phyloP scores from a whole-genome alignment of 371 early-diverging fungal species.

The Mortierella sp. region DNA sequence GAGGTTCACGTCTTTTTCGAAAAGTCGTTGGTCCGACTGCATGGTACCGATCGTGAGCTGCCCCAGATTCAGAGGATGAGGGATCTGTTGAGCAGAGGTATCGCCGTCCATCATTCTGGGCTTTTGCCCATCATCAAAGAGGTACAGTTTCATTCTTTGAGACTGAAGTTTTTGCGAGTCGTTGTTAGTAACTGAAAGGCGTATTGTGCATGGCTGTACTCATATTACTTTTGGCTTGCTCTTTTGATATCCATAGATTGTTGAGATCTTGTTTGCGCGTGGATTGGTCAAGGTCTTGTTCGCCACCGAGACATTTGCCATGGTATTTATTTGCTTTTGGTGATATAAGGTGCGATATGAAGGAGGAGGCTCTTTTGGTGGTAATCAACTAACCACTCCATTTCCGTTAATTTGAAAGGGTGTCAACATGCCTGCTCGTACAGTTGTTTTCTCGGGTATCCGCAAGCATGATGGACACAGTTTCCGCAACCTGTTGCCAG shows the following conservation, averaged over 20 bases:
- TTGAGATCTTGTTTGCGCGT: constrained; percentile 96
- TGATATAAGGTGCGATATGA: not conserved
- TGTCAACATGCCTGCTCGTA: constrained; percentile 98
- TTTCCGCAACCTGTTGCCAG: constrained; percentile 90
- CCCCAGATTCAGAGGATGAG: constrained; percentile 94
- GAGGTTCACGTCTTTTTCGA: constrained; percentile 92
- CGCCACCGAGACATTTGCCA: constrained; percentile 97
- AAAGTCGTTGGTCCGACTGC: constrained; percentile 80
- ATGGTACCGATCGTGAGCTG: constrained; percentile 82
- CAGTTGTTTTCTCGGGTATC: constrained; percentile 94
- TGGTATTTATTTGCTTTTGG: constrained; percentile 61
- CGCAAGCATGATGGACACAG: constrained; percentile 94
- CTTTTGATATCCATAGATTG: constrained; percentile 68
- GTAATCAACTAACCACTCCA: not conserved
- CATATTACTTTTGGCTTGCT: not conserved
- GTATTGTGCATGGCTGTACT: not conserved
- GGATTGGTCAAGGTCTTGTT: constrained; percentile 95
- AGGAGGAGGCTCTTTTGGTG: not conserved
- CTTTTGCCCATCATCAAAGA: constrained; percentile 99
- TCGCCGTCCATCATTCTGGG: constrained; percentile 98
- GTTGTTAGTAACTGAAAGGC: too few relatives aligned
- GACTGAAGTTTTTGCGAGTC: too few relatives aligned
- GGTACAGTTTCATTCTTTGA: too few relatives aligned
- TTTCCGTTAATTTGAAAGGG: constrained; percentile 69
- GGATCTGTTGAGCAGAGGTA: constrained; percentile 90